Evolutionary conservation across 352 stramenopile genomes (phyloP).

Genomic region (Phytophthora megakarya): DNA sequence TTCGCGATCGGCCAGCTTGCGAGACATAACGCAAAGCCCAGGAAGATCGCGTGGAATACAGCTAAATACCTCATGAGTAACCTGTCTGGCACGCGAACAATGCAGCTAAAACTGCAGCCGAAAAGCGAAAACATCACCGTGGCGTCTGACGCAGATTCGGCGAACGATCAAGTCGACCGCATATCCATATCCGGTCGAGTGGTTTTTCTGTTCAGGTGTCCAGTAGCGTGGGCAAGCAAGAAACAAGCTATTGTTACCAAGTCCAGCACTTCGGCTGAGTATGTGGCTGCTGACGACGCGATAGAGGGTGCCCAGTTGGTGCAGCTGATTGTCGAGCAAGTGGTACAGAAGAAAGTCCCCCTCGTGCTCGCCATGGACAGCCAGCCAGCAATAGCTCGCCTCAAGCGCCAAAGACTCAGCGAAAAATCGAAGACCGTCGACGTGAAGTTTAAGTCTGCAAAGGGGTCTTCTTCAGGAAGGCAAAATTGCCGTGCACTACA

Average conservation of each 20-base stretch:
- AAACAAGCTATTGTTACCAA: conserved; percentile 16
- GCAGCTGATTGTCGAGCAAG: conserved; percentile 6
- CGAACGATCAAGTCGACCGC: conserved; percentile 7
- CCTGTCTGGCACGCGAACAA: not conserved
- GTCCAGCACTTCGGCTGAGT: conserved; percentile 8
- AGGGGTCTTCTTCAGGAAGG: conserved; percentile 1
- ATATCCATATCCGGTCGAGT: conserved; percentile 3
- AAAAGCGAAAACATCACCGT: not conserved
- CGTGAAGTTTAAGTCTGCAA: conserved; percentile 11
- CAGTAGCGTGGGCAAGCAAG: conserved; percentile 5
- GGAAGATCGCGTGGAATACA: conserved; percentile 1
- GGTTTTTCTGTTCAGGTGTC: conserved; percentile 3
- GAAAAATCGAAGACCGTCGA: conserved; percentile 11
- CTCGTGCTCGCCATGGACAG: conserved; percentile 9
- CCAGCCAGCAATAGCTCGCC: conserved; percentile 1
- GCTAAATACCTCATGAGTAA: not conserved
- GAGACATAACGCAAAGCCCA: not conserved
- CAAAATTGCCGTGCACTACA: conserved; percentile 9
- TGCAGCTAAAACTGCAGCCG: too few species aligned
- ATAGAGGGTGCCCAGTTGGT: conserved; percentile 3
- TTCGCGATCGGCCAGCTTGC: too few species aligned
- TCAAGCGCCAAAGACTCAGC: not conserved
- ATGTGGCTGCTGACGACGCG: not conserved
- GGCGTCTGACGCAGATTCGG: conserved; percentile 1
- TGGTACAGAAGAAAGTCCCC: not conserved